Evolutionary conservation across 225 moss, liverwort and hornwort genomes (phyloP).

Genomic region (Neckera pumila): DNA sequence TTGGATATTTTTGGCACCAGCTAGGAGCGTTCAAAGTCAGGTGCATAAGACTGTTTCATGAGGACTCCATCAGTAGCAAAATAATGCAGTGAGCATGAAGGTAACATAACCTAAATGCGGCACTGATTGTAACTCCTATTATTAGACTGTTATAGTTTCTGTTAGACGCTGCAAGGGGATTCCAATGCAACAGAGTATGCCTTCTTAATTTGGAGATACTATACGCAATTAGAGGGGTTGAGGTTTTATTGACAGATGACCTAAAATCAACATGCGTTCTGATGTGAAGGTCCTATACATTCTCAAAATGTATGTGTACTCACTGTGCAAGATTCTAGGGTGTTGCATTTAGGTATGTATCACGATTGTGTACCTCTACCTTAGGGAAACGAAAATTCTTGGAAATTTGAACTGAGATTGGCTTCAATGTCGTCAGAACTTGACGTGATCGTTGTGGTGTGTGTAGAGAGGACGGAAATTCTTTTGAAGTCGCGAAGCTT

Average conservation of each 20-base stretch:
- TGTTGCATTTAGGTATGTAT: neutral
- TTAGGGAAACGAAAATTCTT: neutral
- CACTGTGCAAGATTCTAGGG: neutral
- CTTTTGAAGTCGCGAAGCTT: conserved; percentile 2
- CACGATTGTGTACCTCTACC: neutral
- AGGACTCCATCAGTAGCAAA: neutral
- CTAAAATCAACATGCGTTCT: neutral
- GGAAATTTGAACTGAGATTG: neutral
- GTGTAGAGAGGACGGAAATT: conserved; percentile 47
- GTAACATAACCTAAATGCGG: neutral
- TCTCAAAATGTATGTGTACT: neutral
- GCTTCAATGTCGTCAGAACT: neutral
- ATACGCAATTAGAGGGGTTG: neutral
- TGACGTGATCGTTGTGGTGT: conserved; percentile 3
- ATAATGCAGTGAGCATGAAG: neutral
- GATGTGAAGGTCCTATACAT: neutral
- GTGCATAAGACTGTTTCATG: neutral
- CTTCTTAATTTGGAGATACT: neutral
- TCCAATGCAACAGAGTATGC: neutral
- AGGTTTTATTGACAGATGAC: neutral
- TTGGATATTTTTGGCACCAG: neutral
- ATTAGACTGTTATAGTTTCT: neutral
- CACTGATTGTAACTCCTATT: neutral
- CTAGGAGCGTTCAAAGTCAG: neutral
- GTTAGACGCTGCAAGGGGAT: neutral